Evolutionary conservation across 148 eudicot genomes (phyloP).

Genomic region (Amaranthus cruentus): DNA sequence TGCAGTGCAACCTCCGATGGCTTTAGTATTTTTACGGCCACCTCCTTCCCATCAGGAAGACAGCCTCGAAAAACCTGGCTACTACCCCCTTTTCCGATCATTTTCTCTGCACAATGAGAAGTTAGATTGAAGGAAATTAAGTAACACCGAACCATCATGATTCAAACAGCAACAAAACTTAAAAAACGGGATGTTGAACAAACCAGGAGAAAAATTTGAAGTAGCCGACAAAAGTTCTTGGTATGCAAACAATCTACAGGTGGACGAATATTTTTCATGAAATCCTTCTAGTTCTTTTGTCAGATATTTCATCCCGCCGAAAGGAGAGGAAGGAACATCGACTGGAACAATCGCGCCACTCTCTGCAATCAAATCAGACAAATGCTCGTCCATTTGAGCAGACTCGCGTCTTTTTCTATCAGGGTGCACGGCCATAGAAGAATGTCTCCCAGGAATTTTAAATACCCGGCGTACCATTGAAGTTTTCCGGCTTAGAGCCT

Average conservation of each 20-base stretch:
- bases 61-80: conserved; percentile 73
- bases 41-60: conserved; percentile 76
- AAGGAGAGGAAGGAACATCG: conserved; percentile 41
- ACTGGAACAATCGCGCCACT: conserved; percentile 35
- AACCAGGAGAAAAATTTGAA: conserved; percentile 61
- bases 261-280: conserved; percentile 64
- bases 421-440: conserved; percentile 35
- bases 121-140: not conserved
- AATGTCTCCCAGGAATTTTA: conserved; percentile 24
- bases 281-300: conserved; percentile 58
- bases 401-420: conserved; percentile 32
- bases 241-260: conserved; percentile 69
- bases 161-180: not conserved
- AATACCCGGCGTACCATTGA: conserved; percentile 30
- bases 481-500: conserved; percentile 24
- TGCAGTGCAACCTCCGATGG: conserved; percentile 58
- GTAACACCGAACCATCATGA: not conserved
- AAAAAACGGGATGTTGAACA: conserved; percentile 20
- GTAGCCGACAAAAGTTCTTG: conserved; percentile 67
- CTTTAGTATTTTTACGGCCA: conserved; percentile 86
- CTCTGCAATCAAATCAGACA: conserved; percentile 22
- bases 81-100: conserved; percentile 87
- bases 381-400: conserved; percentile 24
- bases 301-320: conserved; percentile 26
- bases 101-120: conserved; percentile 41